Percentiles rank a stretch among this genome's conserved stretches.
phyloP scores from a whole-genome alignment of 2,329 filamentous ascomycete species.

The Colletotrichum musae region DNA sequence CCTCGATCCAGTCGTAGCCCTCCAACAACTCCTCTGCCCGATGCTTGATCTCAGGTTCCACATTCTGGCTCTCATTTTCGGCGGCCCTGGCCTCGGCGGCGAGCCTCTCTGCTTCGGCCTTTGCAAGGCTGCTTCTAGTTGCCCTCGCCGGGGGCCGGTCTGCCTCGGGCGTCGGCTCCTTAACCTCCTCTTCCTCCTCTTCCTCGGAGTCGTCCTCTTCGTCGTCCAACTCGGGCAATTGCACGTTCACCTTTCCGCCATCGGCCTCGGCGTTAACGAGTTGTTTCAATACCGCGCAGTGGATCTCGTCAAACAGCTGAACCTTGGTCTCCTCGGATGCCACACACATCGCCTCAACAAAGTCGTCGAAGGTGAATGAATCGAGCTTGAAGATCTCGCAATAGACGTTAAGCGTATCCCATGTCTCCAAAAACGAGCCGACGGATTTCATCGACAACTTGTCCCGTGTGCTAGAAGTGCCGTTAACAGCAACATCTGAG shows the following conservation, averaged over 20 bases:
- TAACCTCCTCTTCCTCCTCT: conserved; percentile 70
- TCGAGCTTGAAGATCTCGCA: conserved; percentile 94
- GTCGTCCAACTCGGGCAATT: conserved; percentile 81
- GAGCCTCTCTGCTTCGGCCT: conserved; percentile 80
- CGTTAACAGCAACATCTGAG: conserved; percentile 48
- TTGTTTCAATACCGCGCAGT: conserved; percentile 91
- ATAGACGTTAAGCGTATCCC: conserved; percentile 99
- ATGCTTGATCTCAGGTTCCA: conserved; percentile 68
- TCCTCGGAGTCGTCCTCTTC: conserved; percentile 78
- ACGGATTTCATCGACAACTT: conserved; percentile 87
- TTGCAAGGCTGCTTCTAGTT: conserved; percentile 88
- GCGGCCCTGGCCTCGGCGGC: conserved; percentile 72
- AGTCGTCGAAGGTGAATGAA: conserved; percentile 98
- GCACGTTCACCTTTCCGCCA: conserved; percentile 84
- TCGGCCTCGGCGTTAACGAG: conserved; percentile 83
- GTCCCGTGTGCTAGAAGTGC: conserved; percentile 61
- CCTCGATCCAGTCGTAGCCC: conserved; percentile 87
- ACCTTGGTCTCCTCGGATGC: conserved; percentile 81
- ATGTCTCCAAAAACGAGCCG: conserved; percentile 89
- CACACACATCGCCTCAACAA: conserved; percentile 87
- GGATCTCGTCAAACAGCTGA: conserved; percentile 89
- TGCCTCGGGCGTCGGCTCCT: conserved; percentile 76
- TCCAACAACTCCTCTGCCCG: conserved; percentile 83
- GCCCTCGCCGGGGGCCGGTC: conserved; percentile 79
- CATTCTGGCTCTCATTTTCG: conserved; percentile 57